Evolutionary conservation across 371 early-diverging fungal genomes (phyloP).

Genomic region (Mucor piriformis): DNA sequence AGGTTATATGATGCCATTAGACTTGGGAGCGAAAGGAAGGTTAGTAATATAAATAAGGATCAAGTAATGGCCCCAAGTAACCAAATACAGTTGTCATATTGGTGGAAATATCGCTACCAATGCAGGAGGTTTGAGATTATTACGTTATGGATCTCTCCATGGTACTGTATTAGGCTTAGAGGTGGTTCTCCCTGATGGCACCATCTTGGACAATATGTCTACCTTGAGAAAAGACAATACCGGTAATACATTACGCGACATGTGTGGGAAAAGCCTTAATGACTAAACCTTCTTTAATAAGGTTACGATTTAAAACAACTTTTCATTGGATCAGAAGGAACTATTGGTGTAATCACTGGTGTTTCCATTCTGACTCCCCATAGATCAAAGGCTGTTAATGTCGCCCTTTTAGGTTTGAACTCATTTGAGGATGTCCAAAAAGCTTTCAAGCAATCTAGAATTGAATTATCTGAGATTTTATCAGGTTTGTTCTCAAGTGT

Average conservation of each 20-base stretch:
- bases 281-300: background rate
- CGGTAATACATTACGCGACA: slow-evolving; percentile 15
- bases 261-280: slow-evolving; percentile 2
- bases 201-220: slow-evolving; percentile 81
- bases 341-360: slow-evolving; percentile 83
- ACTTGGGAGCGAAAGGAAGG: slow-evolving; percentile 92
- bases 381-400: slow-evolving; percentile 63
- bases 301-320: slow-evolving; percentile 84
- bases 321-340: slow-evolving; percentile 90
- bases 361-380: slow-evolving; percentile 67
- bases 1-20: slow-evolving; percentile 93
- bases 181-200: slow-evolving; percentile 88
- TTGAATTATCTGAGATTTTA: slow-evolving; percentile 88
- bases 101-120: slow-evolving; percentile 99
- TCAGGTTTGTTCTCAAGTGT: slow-evolving; percentile 55
- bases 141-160: slow-evolving; percentile 94
- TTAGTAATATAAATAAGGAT: slow-evolving; percentile 6
- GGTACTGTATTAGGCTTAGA: slow-evolving; percentile 93
- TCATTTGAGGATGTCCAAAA: slow-evolving; percentile 79
- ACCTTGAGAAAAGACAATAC: slow-evolving; percentile 90
- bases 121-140: slow-evolving; percentile 92
- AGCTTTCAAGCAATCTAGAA: slow-evolving; percentile 77
- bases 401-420: slow-evolving; percentile 80
- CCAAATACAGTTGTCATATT: slow-evolving; percentile 72
- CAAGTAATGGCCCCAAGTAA: background rate